These are phyloP conservation scores for Verticillium alfalfae DNA, from an alignment of 2,329 filamentous ascomycete genomes.

Conservation along the genomic window DNA sequence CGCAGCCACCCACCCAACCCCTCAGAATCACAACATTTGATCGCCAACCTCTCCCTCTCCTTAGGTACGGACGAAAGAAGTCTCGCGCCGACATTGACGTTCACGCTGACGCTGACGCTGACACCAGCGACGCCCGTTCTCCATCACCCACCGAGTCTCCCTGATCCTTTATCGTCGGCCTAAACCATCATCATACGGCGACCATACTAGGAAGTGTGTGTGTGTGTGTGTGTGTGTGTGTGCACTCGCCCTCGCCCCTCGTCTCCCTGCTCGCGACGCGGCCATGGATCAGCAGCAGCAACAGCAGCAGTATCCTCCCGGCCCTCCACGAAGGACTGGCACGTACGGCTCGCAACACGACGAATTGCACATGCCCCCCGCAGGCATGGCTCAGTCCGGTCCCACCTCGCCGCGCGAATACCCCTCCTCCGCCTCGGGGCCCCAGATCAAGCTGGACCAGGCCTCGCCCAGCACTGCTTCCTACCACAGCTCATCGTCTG, in stretches of 20 bases:
- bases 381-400: constrained; percentile 35
- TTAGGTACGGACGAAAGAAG: background rate
- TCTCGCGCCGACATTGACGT: background rate
- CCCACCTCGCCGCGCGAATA: constrained; percentile 44
- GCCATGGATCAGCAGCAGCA: constrained; percentile 21
- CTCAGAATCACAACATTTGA: background rate
- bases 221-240: no score
- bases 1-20: background rate
- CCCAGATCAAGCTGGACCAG: constrained; percentile 48
- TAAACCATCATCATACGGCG: background rate
- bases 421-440: constrained; percentile 25
- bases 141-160: background rate
- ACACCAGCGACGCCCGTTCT: background rate
- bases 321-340: constrained; percentile 28
- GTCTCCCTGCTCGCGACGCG: background rate
- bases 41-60: background rate
- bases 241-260: background rate
- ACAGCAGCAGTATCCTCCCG: constrained; percentile 25
- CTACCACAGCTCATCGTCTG: constrained; percentile 33
- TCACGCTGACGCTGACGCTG: background rate
- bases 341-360: constrained; percentile 38
- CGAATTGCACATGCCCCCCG: constrained; percentile 46
- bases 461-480: constrained; percentile 30
- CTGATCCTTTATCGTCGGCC: background rate
- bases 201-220: background rate